phyloP scores from a whole-genome alignment of 306 rosid genomes.

The Vachellia collinsii region DNA sequence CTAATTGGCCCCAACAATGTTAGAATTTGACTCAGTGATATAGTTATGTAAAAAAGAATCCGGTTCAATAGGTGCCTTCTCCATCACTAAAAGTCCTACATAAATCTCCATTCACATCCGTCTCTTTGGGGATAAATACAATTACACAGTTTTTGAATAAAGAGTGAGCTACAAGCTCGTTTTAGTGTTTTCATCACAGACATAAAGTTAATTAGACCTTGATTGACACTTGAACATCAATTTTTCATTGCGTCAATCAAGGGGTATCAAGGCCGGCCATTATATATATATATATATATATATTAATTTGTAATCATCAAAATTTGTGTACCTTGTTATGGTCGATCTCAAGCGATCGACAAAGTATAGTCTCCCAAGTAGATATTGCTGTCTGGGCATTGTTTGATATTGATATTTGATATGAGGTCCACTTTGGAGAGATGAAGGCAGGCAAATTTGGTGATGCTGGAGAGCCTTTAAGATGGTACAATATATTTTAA shows the following conservation, averaged over 20 bases:
- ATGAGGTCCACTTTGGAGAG: constrained; percentile 25
- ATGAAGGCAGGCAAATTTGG: constrained; percentile 15
- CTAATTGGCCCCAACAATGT: too few relatives aligned
- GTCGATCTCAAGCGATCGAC: constrained; percentile 15
- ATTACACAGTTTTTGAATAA: too few relatives aligned
- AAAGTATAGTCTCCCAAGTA: constrained; percentile 12
- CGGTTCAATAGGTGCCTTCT: background rate
- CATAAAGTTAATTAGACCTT: background rate
- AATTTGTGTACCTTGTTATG: background rate
- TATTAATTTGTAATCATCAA: background rate
- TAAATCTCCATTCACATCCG: background rate
- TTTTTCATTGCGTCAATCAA: constrained; percentile 8
- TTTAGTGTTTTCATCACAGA: background rate
- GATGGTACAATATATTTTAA: background rate
- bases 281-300: too few relatives aligned
- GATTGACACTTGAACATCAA: background rate
- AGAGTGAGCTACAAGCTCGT: background rate
- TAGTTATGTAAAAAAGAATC: too few relatives aligned
- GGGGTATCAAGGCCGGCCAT: background rate
- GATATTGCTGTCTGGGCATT: constrained; percentile 8
- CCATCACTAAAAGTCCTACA: background rate
- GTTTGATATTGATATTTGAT: constrained; percentile 24
- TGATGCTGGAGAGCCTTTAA: constrained; percentile 1
- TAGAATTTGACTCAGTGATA: too few relatives aligned
- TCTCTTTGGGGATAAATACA: background rate